A percentile compares a stretch with the other conserved stretches of the same genome.
These are phyloP conservation scores for Barnettozyma vustinii DNA, from an alignment of 805 yeast genomes.

Conservation along the genomic window DNA sequence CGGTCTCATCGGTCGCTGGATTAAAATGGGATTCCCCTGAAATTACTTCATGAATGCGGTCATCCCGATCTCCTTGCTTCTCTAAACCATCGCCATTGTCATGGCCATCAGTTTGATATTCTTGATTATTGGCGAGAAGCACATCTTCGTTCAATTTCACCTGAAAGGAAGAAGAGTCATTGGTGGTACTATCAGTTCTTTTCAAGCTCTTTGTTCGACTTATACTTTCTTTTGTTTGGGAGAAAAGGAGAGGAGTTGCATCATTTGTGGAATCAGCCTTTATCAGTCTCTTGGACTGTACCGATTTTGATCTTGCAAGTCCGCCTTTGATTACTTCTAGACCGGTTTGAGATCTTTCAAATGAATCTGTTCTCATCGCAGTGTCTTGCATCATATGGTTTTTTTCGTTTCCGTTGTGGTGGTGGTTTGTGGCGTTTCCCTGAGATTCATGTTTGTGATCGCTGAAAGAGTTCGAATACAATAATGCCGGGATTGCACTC, in stretches of 20 bases:
- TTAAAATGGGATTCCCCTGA: conserved; percentile 1
- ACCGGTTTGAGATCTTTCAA: conserved; percentile 6
- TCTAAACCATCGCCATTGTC: not conserved
- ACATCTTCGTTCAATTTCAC: not conserved
- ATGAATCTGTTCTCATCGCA: conserved; percentile 3
- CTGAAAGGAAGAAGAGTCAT: not conserved
- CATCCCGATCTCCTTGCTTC: not conserved
- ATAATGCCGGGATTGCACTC: conserved; percentile 3
- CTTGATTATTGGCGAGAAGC: not conserved
- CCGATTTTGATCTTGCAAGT: conserved; percentile 14
- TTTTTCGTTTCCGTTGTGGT: not conserved
- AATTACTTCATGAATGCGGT: not conserved
- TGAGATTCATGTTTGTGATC: not conserved
- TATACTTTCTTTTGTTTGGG: conserved; percentile 2
- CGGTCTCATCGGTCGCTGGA: conserved; percentile 11
- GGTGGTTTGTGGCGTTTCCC: not conserved
- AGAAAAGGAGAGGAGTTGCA: conserved; percentile 9
- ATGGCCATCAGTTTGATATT: not conserved
- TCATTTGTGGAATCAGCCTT: conserved; percentile 1
- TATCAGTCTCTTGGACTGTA: conserved; percentile 4
- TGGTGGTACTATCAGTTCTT: not conserved
- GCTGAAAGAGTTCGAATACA: not conserved
- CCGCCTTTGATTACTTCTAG: conserved; percentile 7
- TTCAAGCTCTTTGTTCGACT: conserved; percentile 5
- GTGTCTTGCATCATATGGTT: conserved; percentile 7